phyloP scores from a whole-genome alignment of 2,329 filamentous ascomycete genomes.

The Plenodomus biglobosus region DNA sequence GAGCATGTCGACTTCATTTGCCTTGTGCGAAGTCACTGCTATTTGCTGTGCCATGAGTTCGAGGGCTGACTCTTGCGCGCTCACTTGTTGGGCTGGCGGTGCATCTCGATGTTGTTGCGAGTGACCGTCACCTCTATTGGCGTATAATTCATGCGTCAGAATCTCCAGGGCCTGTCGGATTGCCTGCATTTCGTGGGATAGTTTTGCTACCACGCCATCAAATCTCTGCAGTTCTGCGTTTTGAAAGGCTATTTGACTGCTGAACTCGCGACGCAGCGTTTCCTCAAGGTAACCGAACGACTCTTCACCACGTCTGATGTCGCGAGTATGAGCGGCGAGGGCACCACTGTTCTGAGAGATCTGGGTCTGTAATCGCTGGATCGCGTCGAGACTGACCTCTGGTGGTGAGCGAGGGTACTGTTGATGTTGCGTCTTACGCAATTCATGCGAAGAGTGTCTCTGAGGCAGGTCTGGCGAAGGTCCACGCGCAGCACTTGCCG shows the following conservation, averaged over 20 bases:
- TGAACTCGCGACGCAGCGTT: slow-evolving; percentile 44
- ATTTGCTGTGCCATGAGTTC: slow-evolving; percentile 50
- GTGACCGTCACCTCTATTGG: slow-evolving; percentile 21
- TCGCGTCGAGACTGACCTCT: slow-evolving; percentile 43
- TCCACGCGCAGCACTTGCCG: slow-evolving; percentile 10
- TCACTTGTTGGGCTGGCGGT: slow-evolving; percentile 7
- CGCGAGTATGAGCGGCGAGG: slow-evolving; percentile 37
- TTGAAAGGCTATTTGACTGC: slow-evolving; percentile 32
- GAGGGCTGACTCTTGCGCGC: slow-evolving; percentile 44
- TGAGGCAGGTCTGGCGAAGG: slow-evolving; percentile 15
- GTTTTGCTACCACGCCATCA: slow-evolving; percentile 43
- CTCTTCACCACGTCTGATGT: slow-evolving; percentile 34
- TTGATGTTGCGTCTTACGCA: slow-evolving; percentile 24
- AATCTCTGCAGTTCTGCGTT: slow-evolving; percentile 42
- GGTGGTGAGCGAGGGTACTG: slow-evolving; percentile 33
- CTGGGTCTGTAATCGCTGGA: slow-evolving; percentile 52
- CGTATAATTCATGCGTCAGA: slow-evolving; percentile 40
- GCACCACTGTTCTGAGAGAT: slow-evolving; percentile 50
- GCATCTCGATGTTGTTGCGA: neutral
- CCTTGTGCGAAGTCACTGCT: slow-evolving; percentile 45
- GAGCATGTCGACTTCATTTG: slow-evolving; percentile 51
- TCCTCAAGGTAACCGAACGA: slow-evolving; percentile 35
- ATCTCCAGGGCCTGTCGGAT: slow-evolving; percentile 43
- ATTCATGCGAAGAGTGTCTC: slow-evolving; percentile 14
- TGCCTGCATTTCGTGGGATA: slow-evolving; percentile 47